Percentiles rank a stretch among this genome's conserved stretches.
Evolutionary conservation across 257 asterid genomes (phyloP).

Genomic region (Solanum verrucosum): DNA sequence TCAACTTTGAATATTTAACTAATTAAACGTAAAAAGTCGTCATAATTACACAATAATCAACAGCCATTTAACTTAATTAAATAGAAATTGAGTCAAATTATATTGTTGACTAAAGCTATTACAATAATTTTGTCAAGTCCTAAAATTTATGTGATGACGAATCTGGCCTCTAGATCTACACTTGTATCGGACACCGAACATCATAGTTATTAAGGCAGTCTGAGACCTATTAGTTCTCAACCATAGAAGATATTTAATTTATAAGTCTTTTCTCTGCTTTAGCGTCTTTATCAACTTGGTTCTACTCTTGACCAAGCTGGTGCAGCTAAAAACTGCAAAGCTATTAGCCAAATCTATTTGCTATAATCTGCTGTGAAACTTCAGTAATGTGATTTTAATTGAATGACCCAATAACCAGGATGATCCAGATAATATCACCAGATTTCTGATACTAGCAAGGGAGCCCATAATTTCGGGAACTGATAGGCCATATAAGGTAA

Average conservation of each 20-base stretch:
- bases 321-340: not conserved
- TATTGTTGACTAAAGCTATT: not conserved
- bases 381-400: constrained; percentile 4
- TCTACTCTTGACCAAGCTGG: not conserved
- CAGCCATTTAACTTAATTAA: not conserved
- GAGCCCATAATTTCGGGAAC: constrained; percentile 40
- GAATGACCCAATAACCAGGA: constrained; percentile 46
- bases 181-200: not conserved
- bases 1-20: not conserved
- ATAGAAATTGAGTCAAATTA: not conserved
- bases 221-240: not conserved
- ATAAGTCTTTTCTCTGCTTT: not conserved
- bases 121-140: not conserved
- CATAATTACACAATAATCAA: not conserved
- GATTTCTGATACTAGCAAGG: constrained; percentile 87
- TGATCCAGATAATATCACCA: constrained; percentile 55
- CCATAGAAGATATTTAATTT: not conserved
- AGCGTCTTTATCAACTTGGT: not conserved
- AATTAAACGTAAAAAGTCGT: not conserved
- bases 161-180: not conserved
- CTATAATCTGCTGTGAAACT: not conserved
- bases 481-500: constrained; percentile 34
- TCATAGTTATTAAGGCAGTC: not conserved
- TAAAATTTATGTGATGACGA: not conserved
- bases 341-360: not conserved